Base-by-base conservation (phyloP, 305 asterid genomes). In the Ilex paraguariensis region DNA sequence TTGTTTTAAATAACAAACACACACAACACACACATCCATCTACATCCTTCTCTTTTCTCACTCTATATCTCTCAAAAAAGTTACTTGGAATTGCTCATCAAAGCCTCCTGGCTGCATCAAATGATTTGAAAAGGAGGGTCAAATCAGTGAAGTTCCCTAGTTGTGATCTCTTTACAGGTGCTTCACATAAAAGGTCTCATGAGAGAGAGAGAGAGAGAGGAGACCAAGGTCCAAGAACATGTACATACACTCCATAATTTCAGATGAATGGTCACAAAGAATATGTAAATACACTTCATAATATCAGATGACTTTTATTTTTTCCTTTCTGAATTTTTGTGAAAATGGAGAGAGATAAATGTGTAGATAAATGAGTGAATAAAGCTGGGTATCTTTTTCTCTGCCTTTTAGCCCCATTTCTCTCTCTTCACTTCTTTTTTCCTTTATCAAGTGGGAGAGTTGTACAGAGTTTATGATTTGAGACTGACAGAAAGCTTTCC, bases 371-470 rank as follows among this genome's bases (percentile, higher is more conserved):
- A 75, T 76, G 73, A 64, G 88, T 77, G 84, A 82, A 75, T 80
- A 85, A 85, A 85, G 87, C 83, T 75, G 80, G 78, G 88, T 72
- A 80, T 84, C 94, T 85, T 83, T 85, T 85, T 74, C 83, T 81
- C 76, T 62, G 66, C 80, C 85, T 82, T 86, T 82, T 85, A 78
- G 76, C 77, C 70, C 73, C 78, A 52, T 83, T 76, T 64, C 75
- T 62, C 70, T 50, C 72, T 62, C 69, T 69, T 40, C 66, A 58
- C 46, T 56, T 78, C 13, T 64, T 66, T 61, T 68, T 49, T 73
- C 65, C 66, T 77, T 73, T 65, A 72, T 63, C 70, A 54, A 63
- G 61, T 30, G 68, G 52, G 74, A 64, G 74, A 74, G 75, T 71
- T 76, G 70, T 73, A 78, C 73, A 72, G 75, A 61, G 65, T 69